Evolutionary conservation across 1,284 basidiomycete genomes (phyloP).

Genomic region (Lentinula novae-zelandiae): DNA sequence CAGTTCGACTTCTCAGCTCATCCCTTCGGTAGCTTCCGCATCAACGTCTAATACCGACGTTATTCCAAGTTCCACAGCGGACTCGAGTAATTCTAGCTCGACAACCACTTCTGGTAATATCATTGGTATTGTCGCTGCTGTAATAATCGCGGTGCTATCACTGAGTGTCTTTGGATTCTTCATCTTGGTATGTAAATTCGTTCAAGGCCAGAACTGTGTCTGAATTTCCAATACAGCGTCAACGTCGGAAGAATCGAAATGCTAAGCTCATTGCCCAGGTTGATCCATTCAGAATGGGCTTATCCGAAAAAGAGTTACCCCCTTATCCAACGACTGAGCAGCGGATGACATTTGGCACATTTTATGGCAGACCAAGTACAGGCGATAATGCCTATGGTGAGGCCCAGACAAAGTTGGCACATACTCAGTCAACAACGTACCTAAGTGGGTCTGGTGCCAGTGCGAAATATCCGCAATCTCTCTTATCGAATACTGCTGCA

Average conservation of each 20-base stretch:
- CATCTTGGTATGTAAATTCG: slow-evolving; percentile 45
- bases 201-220: background rate
- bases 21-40: background rate
- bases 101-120: slow-evolving; percentile 32
- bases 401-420: background rate
- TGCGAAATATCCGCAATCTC: background rate
- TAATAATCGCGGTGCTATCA: slow-evolving; percentile 43
- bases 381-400: background rate
- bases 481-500: background rate
- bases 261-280: slow-evolving; percentile 18
- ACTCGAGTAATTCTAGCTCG: slow-evolving; percentile 12
- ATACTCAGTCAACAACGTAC: background rate
- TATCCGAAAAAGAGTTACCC: slow-evolving; percentile 11
- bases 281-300: background rate
- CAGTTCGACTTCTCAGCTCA: background rate
- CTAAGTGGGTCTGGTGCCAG: background rate
- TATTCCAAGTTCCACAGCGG: background rate
- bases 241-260: slow-evolving; percentile 36
- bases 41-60: background rate
- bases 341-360: slow-evolving; percentile 29
- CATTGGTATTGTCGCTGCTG: slow-evolving; percentile 51
- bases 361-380: slow-evolving; percentile 28
- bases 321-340: slow-evolving; percentile 21
- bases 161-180: slow-evolving; percentile 47
- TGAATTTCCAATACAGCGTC: slow-evolving; percentile 33